A percentile compares a stretch with the other conserved stretches of the same genome.
phyloP scores from a whole-genome alignment of 2,329 filamentous ascomycete species.

The Aspergillus transmontanensis region DNA sequence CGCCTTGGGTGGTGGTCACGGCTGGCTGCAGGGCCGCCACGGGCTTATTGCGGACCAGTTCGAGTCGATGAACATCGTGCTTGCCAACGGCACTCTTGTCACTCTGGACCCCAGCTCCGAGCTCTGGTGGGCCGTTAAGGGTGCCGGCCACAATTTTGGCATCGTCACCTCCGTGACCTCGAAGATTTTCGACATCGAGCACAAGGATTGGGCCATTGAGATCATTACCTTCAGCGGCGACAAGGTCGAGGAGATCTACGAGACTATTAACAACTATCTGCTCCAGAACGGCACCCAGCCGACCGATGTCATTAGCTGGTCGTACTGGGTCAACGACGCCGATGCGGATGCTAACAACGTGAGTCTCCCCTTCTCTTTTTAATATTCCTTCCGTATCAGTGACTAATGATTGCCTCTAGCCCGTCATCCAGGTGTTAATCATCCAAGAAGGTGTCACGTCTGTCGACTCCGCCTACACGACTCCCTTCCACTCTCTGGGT shows the following conservation, averaged over 20 bases:
- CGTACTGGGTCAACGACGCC: constrained; percentile 29
- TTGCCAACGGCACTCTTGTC: constrained; percentile 50
- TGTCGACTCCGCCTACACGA: constrained; percentile 45
- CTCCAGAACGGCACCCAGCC: constrained; percentile 48
- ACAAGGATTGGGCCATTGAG: constrained; percentile 41
- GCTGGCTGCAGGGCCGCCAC: constrained; percentile 56
- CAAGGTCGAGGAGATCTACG: constrained; percentile 53
- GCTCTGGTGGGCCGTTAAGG: constrained; percentile 60
- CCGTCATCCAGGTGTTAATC: constrained; percentile 34
- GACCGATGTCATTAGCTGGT: constrained; percentile 52
- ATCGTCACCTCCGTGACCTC: constrained; percentile 55
- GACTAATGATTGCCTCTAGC: constrained; percentile 16
- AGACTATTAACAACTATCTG: constrained; percentile 49
- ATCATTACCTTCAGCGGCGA: constrained; percentile 52
- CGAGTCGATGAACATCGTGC: constrained; percentile 54
- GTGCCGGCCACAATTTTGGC: constrained; percentile 63
- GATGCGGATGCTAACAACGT: constrained; percentile 29
- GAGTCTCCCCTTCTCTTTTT: neutral
- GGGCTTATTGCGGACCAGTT: constrained; percentile 59
- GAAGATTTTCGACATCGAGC: constrained; percentile 51
- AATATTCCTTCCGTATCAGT: too few relatives aligned
- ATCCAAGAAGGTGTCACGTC: constrained; percentile 38
- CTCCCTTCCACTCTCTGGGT: constrained; percentile 48
- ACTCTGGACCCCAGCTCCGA: constrained; percentile 49
- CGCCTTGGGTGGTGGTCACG: constrained; percentile 61